Percentiles rank a stretch among this genome's conserved stretches.
Conservation (phyloP, 306 rosid genomes). For the Ochetophila trinervis region DNA sequence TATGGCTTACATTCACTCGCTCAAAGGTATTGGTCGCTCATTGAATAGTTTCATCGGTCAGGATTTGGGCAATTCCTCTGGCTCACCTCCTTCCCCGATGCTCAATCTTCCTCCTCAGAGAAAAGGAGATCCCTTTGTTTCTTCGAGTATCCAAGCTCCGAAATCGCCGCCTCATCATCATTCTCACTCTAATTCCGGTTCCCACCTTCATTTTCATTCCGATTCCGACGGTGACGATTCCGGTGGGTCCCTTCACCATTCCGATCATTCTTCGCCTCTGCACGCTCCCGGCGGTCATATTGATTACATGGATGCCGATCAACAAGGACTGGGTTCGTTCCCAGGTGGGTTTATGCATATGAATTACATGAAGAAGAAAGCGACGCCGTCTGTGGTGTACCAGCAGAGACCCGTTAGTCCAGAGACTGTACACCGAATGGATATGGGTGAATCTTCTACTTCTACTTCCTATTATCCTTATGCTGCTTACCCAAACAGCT, state of each 20-base stretch:
- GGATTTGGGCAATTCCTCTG: conserved; percentile 29
- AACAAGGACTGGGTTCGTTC: conserved; percentile 24
- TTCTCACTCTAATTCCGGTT: conserved; percentile 54
- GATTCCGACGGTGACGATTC: conserved; percentile 48
- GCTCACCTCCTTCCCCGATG: conserved; percentile 31
- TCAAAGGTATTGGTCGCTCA: conserved; percentile 59
- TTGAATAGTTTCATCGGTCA: conserved; percentile 51
- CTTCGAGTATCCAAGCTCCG: conserved; percentile 15
- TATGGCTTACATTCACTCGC: conserved; percentile 64
- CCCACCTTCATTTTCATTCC: conserved; percentile 68
- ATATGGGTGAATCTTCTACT: conserved; percentile 72
- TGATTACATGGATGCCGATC: conserved; percentile 28
- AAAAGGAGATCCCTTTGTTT: conserved; percentile 33
- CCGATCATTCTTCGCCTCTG: conserved; percentile 60
- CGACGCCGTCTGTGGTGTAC: conserved; percentile 60
- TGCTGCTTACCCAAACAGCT: conserved; percentile 17
- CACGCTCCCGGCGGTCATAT: conserved; percentile 29
- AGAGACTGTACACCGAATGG: conserved; percentile 44
- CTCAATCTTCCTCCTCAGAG: conserved; percentile 44
- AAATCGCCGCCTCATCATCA: conserved; percentile 27
- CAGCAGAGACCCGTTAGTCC: conserved; percentile 54
- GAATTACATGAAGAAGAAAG: conserved; percentile 65
- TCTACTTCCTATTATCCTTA: conserved; percentile 30
- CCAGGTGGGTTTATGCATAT: conserved; percentile 43
- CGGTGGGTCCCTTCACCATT: conserved; percentile 48